Evolutionary conservation across 768 basidiomycete genomes (phyloP), one percentile per base, ranked within the genome.

Genomic region (Sarcomyxa edulis): DNA sequence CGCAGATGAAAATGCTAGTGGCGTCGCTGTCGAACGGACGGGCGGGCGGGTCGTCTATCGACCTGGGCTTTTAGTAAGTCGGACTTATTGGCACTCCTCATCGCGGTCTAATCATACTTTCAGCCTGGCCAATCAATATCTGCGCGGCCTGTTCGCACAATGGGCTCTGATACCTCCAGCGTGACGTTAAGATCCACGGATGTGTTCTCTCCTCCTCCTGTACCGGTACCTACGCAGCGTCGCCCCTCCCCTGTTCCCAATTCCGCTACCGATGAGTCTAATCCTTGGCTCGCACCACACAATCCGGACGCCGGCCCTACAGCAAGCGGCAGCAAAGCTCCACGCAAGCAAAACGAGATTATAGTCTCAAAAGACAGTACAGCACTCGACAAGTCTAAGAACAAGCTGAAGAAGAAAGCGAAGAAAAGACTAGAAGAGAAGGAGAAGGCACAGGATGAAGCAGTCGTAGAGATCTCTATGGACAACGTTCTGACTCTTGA

Each of bases 241-340:
- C n/a, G 35, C 47, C 28, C 44, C 44, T 7, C 35, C 48, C n/a
- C 48, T 40, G 9, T n/a, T 28, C 5, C 26, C 8, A 48, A n/a
- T 32, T 20, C 35, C 48, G 40, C 38, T n/a, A 21, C 41, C 11
- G 45, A 54, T 24, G 52, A 57, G 20, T 35, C 56, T 42, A 98
- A 98, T 56, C 95, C 93, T 5, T 97, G 94, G 94, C 79, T 97
- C 12, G 60, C n/a, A 8, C 24, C 38, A 14, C 38, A 22, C 14
- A 18, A n/a, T n/a, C 94, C 94, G 7, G 97, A 95, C 92, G 80
- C 96, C 12, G 60, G 62, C 1, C 62, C 62, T 7, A 48, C 46
- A 7, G 51, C 54, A 6, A 35, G 65, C 1, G 50, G 67, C 3
- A 55, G 60, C 15, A 83, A 78, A 37, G 60, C 66, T 3, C 64